Base-by-base conservation (phyloP, 805 yeast genomes). In the Kregervanrija pseudodelftensis region DNA sequence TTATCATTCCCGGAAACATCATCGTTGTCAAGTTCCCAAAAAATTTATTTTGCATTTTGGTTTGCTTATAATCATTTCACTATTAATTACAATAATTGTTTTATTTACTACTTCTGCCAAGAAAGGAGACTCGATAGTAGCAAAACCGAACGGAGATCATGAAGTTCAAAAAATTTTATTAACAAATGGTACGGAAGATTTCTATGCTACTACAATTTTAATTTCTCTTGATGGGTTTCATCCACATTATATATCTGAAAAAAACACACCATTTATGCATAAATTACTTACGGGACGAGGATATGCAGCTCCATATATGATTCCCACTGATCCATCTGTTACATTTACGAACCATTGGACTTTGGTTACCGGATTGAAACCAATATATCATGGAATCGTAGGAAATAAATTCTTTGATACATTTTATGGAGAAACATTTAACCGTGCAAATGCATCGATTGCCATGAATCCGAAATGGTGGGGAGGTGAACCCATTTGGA, bases 281-380 rank as follows among this genome's bases (percentile, higher is more conserved):
- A 62, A 69, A 9, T 60, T 90, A 60, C 64, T 79, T 50, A 51
- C 69, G 4, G 73, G 69, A 4, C 74, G 68, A 41, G 34, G 49
- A 11, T 83, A 81, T 12, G 79, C 88, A 4, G 76, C 95, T 1
- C 96, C 97, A 1, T 88, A 76, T 57, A 86, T 91, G 91, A 65
- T 66, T 8, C 95, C 97, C 1, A 75, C 88, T 2, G 88, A 89
- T 59, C 97, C 97, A 4, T 77, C 95, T 0, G 84, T 87, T 17
- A 85, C 96, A 1, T 86, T 87, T 55, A 93, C 96, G 1, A 90
- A 91, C 60, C 95, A 89, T 62, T 91, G 95, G 91, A 80, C 95
- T 0, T 60, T 90, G 51, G 82, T 84, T 1, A 91, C 97, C 0
- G 98, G 98, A 0, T 65, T 85, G 37, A 76, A 80, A 47, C 96